A percentile compares a stretch with the other conserved stretches of the same genome.
phyloP scores from a whole-genome alignment of 805 yeast genomes.

The Candida broadrunensis region DNA sequence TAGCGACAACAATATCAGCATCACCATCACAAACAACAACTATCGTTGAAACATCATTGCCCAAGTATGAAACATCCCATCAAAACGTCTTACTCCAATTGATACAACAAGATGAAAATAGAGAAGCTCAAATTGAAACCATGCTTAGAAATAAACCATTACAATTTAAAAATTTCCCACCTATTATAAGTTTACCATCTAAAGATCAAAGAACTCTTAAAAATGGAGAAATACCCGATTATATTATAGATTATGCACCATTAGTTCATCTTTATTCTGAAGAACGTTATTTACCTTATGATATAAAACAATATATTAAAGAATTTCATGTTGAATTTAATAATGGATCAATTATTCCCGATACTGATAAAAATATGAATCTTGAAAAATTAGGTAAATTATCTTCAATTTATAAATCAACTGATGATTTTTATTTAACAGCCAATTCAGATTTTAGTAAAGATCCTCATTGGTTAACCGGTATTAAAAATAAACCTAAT shows the following conservation, averaged over 20 bases:
- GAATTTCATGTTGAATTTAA: constrained; percentile 58
- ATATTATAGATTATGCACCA: constrained; percentile 67
- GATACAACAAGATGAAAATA: constrained; percentile 2
- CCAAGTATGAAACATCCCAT: not conserved
- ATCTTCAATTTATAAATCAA: constrained; percentile 19
- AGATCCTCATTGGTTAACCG: constrained; percentile 85
- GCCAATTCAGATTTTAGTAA: constrained; percentile 66
- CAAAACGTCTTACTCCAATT: not conserved
- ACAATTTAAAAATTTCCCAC: constrained; percentile 25
- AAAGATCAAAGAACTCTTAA: constrained; percentile 33
- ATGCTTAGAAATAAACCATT: constrained; percentile 6
- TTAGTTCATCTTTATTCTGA: constrained; percentile 84
- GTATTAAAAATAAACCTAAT: constrained; percentile 63
- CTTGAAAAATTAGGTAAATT: constrained; percentile 29
- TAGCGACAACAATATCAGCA: not conserved
- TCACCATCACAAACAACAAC: not conserved
- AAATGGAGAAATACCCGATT: constrained; percentile 60
- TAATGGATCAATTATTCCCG: constrained; percentile 43
- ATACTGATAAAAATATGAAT: constrained; percentile 30
- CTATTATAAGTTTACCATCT: constrained; percentile 31
- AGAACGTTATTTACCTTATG: constrained; percentile 83
- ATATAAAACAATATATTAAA: constrained; percentile 63
- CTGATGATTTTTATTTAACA: constrained; percentile 52
- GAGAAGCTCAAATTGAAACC: constrained; percentile 5
- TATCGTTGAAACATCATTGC: not conserved